phyloP scores from a whole-genome alignment of 179 eudicot genomes.

The Silene vulgaris region DNA sequence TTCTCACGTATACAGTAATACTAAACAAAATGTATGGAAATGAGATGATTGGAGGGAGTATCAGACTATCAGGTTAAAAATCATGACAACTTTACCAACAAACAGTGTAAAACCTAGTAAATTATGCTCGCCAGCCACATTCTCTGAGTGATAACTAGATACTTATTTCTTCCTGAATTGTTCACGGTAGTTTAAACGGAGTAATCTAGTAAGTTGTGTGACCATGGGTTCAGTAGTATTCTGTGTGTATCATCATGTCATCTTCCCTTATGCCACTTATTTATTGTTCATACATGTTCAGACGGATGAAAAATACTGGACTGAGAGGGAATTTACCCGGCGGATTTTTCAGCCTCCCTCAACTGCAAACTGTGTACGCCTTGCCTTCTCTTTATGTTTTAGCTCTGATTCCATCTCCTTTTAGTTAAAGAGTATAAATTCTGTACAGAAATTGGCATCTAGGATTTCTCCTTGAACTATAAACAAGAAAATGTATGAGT shows the following conservation, averaged over 20 bases:
- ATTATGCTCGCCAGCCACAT: neutral
- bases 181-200: neutral
- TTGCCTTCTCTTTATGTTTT: constrained; percentile 17
- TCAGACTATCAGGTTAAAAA: neutral
- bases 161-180: neutral
- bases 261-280: neutral
- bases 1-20: too few relatives aligned
- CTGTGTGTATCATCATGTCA: neutral
- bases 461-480: neutral
- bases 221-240: neutral
- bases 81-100: neutral
- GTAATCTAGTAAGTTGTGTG: too few relatives aligned
- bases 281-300: constrained; percentile 27
- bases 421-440: neutral
- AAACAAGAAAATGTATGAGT: neutral
- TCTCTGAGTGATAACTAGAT: neutral
- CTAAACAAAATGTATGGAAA: too few relatives aligned
- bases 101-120: neutral
- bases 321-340: constrained; percentile 49
- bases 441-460: neutral
- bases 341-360: constrained; percentile 43
- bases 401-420: neutral
- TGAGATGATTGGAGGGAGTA: too few relatives aligned
- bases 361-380: constrained; percentile 55
- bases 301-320: constrained; percentile 48